These are phyloP conservation scores for Phycomyces blakesleeanus DNA, from an alignment of 192 early-diverging fungal species.

Conservation along the genomic window DNA sequence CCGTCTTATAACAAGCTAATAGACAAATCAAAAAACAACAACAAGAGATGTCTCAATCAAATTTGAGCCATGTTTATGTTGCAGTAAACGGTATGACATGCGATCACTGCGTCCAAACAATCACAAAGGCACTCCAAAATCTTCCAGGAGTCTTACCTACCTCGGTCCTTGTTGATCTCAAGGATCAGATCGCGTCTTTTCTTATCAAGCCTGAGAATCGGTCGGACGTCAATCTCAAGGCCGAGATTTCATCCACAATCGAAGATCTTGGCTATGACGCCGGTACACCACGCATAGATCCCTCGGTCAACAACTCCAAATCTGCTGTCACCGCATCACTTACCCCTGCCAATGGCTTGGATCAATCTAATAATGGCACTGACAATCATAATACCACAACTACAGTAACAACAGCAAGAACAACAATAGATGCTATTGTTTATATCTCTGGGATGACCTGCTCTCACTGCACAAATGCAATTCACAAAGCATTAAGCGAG, in stretches of 20 bases:
- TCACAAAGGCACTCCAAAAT: slow-evolving; percentile 1
- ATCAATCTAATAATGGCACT: background rate
- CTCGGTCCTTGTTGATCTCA: slow-evolving; percentile 1
- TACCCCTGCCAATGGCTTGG: no score
- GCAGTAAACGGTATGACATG: no score
- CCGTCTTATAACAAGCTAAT: no score
- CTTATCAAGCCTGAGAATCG: background rate
- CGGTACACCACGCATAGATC: slow-evolving; percentile 13
- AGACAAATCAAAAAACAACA: no score
- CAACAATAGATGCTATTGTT: slow-evolving; percentile 1
- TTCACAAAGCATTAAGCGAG: slow-evolving; percentile 8
- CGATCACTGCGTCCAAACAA: slow-evolving; percentile 12
- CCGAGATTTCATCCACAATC: slow-evolving; percentile 36
- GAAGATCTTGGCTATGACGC: slow-evolving; percentile 74
- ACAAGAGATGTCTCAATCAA: no score
- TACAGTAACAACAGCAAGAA: background rate
- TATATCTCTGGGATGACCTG: slow-evolving; percentile 34
- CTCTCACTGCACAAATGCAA: slow-evolving; percentile 21
- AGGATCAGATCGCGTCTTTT: slow-evolving; percentile 1
- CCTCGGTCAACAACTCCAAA: background rate
- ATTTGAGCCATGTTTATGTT: no score
- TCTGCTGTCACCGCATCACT: no score
- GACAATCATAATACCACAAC: background rate
- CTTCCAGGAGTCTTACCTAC: background rate
- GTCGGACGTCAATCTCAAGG: background rate